Evolutionary conservation across 495 filamentous ascomycete species (phyloP).

Genomic region (Terfezia boudieri): DNA sequence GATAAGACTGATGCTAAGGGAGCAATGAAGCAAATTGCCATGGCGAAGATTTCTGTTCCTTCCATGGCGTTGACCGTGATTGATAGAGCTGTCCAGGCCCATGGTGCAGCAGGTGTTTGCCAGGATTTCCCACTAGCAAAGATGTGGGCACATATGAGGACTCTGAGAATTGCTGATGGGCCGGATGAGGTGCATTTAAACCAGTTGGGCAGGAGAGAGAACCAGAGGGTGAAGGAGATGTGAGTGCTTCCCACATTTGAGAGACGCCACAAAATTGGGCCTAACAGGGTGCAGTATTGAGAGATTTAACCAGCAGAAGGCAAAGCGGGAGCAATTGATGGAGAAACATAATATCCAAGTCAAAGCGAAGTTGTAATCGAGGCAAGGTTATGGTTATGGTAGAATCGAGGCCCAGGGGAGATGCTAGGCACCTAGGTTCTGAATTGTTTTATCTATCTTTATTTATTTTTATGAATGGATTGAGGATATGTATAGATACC

Average conservation of each 20-base stretch:
- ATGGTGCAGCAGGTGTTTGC: slow-evolving; percentile 64
- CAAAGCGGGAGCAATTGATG: background rate
- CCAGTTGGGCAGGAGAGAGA: slow-evolving; percentile 73
- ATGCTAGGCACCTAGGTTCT: too few species aligned
- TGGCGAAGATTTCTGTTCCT: slow-evolving; percentile 71
- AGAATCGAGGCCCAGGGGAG: too few species aligned
- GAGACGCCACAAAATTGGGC: background rate
- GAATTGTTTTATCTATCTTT: too few species aligned
- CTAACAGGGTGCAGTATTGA: background rate
- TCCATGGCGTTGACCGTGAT: slow-evolving; percentile 56
- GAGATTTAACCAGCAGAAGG: background rate
- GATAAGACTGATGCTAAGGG: slow-evolving; percentile 59
- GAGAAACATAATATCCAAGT: background rate
- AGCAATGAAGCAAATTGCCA: slow-evolving; percentile 61
- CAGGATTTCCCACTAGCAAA: slow-evolving; percentile 78
- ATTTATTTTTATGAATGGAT: too few species aligned
- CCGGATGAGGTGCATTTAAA: slow-evolving; percentile 88
- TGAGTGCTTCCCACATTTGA: background rate
- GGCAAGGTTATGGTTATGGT: too few species aligned
- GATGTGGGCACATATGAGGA: slow-evolving; percentile 69
- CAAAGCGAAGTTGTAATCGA: background rate
- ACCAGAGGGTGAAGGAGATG: slow-evolving; percentile 41
- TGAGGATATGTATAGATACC: too few species aligned
- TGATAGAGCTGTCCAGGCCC: slow-evolving; percentile 69
- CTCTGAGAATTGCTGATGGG: slow-evolving; percentile 67